Conservation (phyloP, 2,329 filamentous ascomycete genomes). For the Tolypocladium tundrense region DNA sequence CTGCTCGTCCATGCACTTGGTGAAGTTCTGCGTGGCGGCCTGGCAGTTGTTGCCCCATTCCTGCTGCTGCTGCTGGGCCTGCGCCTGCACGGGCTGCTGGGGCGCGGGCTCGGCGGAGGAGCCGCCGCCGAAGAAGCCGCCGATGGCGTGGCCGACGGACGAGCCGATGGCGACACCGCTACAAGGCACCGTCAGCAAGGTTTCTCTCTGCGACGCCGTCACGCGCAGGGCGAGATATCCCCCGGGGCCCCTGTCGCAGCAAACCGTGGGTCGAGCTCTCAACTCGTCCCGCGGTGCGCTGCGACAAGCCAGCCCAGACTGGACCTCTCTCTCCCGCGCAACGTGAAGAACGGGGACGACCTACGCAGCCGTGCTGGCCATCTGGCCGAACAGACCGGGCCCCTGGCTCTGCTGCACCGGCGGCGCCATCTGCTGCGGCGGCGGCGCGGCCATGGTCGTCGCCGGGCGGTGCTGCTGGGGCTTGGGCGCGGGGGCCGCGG, state of each 20-base stretch:
- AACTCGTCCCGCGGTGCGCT: neutral
- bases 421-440: constrained; percentile 34
- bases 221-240: neutral
- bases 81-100: constrained; percentile 35
- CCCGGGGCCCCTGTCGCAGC: neutral
- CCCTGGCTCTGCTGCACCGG: constrained; percentile 48
- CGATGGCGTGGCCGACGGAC: constrained; percentile 89
- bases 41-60: constrained; percentile 58
- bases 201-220: neutral
- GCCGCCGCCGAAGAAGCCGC: constrained; percentile 73
- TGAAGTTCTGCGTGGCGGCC: constrained; percentile 74
- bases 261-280: neutral
- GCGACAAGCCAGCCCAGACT: neutral
- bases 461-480: constrained; percentile 57
- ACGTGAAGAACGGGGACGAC: constrained; percentile 28
- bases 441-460: constrained; percentile 51
- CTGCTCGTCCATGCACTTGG: constrained; percentile 94
- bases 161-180: constrained; percentile 96
- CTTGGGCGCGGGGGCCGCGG: constrained; percentile 44
- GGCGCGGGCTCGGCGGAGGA: constrained; percentile 43
- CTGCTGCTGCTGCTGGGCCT: constrained; percentile 37
- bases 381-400: constrained; percentile 86
- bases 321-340: neutral
- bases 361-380: constrained; percentile 96
- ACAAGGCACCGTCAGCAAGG: constrained; percentile 1